A percentile compares a stretch with the other conserved stretches of the same genome.
Conservation (phyloP, 116 monocot species). For the Thalassia testudinum region DNA sequence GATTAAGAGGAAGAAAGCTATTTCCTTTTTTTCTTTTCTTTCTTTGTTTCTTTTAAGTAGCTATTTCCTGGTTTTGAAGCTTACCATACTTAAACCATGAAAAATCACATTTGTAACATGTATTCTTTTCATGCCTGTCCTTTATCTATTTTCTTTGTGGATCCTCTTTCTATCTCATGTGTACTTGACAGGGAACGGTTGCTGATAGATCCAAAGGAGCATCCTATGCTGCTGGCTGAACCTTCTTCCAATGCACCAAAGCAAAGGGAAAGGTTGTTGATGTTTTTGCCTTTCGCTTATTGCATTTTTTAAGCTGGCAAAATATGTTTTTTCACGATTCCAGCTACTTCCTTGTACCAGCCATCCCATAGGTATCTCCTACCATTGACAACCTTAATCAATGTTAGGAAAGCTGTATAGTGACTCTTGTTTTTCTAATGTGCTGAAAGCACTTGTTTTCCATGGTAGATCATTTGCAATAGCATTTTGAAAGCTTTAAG, state of each 20-base stretch:
- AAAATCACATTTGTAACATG: not conserved
- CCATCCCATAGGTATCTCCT: too few relatives aligned
- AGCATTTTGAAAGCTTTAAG: too few relatives aligned
- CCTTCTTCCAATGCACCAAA: slow-evolving; percentile 72
- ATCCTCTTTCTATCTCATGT: not conserved
- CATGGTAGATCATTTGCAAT: too few relatives aligned
- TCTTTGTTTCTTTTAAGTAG: not conserved
- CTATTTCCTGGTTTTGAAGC: not conserved
- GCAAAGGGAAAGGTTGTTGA: slow-evolving; percentile 90
- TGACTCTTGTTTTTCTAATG: too few relatives aligned
- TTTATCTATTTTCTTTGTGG: not conserved
- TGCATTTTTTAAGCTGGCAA: too few relatives aligned
- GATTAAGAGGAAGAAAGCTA: not conserved
- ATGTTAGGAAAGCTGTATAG: too few relatives aligned
- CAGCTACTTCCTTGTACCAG: too few relatives aligned
- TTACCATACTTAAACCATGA: not conserved
- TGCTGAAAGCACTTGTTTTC: too few relatives aligned
- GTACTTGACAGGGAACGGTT: slow-evolving; percentile 45
- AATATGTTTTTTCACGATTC: too few relatives aligned
- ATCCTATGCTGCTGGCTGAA: slow-evolving; percentile 90
- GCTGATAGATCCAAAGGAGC: slow-evolving; percentile 84
- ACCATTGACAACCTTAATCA: too few relatives aligned
- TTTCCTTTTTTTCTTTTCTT: not conserved
- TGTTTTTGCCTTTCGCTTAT: too few relatives aligned
- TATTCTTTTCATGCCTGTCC: not conserved